Evolutionary conservation across 2,329 filamentous ascomycete genomes (phyloP).

Genomic region (Juglanconis sp.): DNA sequence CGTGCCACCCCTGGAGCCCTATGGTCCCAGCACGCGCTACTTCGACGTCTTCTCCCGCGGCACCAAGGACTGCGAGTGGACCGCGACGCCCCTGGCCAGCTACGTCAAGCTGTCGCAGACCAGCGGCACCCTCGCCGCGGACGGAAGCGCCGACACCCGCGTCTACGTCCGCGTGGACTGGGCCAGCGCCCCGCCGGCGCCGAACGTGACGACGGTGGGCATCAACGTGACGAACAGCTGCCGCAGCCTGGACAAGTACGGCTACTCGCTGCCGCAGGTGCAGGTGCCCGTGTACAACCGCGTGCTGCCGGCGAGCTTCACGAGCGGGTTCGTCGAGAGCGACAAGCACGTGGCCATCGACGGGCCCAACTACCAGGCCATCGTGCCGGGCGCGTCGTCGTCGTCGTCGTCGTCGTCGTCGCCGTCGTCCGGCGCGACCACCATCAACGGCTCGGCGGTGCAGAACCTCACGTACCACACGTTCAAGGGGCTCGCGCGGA

Average conservation of each 20-base stretch:
- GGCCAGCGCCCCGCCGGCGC: slow-evolving; percentile 34
- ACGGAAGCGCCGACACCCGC: slow-evolving; percentile 46
- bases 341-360: slow-evolving; percentile 56
- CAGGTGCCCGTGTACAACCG: slow-evolving; percentile 54
- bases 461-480: slow-evolving; percentile 45
- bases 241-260: slow-evolving; percentile 39
- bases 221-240: slow-evolving; percentile 52
- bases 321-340: slow-evolving; percentile 58
- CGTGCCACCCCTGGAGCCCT: slow-evolving; percentile 56
- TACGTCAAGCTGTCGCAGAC: slow-evolving; percentile 52
- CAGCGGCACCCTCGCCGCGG: slow-evolving; percentile 46
- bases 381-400: slow-evolving; percentile 28
- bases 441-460: slow-evolving; percentile 5
- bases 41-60: slow-evolving; percentile 64
- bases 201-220: slow-evolving; percentile 43
- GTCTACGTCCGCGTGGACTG: slow-evolving; percentile 57
- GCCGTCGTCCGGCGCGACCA: slow-evolving; percentile 13
- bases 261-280: slow-evolving; percentile 40
- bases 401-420: background rate
- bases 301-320: slow-evolving; percentile 48
- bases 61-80: slow-evolving; percentile 50
- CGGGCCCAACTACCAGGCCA: slow-evolving; percentile 47
- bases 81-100: slow-evolving; percentile 40
- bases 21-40: slow-evolving; percentile 53
- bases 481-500: slow-evolving; percentile 55